These are phyloP conservation scores for Hydnomerulius pinastri DNA, from an alignment of 768 basidiomycete species.

Conservation along the genomic window DNA sequence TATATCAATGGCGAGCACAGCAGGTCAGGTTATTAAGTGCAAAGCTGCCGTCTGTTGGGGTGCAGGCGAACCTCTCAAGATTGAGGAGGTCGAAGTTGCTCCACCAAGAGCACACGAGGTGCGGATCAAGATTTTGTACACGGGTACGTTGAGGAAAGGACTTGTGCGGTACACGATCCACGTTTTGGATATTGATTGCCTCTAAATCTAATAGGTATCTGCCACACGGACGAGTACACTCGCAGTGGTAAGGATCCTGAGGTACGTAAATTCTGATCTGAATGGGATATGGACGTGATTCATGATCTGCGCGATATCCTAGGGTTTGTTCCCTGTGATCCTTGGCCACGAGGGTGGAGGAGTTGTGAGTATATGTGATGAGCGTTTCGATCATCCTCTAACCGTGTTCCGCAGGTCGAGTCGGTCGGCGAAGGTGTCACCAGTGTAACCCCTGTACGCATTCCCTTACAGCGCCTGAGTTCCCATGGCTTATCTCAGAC, in stretches of 20 bases:
- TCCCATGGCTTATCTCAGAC: neutral
- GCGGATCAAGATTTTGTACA: slow-evolving; percentile 88
- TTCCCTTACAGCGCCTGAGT: neutral
- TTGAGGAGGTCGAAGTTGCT: slow-evolving; percentile 93
- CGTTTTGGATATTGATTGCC: slow-evolving; percentile 6
- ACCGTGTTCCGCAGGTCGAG: slow-evolving; percentile 68
- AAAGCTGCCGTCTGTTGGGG: slow-evolving; percentile 97
- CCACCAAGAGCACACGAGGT: slow-evolving; percentile 92
- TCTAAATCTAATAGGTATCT: slow-evolving; percentile 61
- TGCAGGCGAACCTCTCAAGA: slow-evolving; percentile 79
- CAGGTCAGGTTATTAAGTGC: slow-evolving; percentile 78
- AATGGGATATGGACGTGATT: neutral
- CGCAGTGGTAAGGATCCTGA: slow-evolving; percentile 96
- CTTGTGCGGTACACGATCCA: slow-evolving; percentile 6
- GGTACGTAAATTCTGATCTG: slow-evolving; percentile 42
- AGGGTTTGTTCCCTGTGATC: slow-evolving; percentile 91
- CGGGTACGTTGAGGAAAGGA: slow-evolving; percentile 51
- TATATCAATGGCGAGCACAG: slow-evolving; percentile 65
- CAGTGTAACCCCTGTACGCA: slow-evolving; percentile 56
- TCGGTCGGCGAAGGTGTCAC: slow-evolving; percentile 98
- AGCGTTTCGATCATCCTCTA: neutral
- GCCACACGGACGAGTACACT: slow-evolving; percentile 98
- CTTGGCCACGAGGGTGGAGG: slow-evolving; percentile 96
- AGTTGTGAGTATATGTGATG: slow-evolving; percentile 52
- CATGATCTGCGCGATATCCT: slow-evolving; percentile 12